Evolutionary conservation across 495 filamentous ascomycete genomes (phyloP).

Genomic region (Parachaetomium inaequale): DNA sequence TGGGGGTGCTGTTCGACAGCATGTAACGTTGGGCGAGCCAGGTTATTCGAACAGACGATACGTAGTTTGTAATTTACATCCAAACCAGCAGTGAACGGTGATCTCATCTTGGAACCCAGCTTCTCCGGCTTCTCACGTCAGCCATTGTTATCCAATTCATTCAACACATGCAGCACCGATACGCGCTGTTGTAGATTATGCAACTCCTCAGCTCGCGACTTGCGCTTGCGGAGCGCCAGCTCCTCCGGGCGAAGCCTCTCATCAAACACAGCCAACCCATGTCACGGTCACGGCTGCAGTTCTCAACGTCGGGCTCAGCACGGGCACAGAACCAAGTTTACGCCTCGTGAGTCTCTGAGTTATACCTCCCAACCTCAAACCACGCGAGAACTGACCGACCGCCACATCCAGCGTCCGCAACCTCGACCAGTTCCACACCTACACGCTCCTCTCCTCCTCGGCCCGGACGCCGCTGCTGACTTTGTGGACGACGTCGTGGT

Average conservation of each 20-base stretch:
- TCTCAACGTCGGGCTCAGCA: slow-evolving; percentile 31
- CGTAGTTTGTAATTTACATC: not conserved
- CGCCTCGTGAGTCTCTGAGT: slow-evolving; percentile 36
- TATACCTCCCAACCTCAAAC: not conserved
- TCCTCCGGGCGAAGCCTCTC: not conserved
- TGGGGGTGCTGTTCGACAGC: not conserved
- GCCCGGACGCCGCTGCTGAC: slow-evolving; percentile 59
- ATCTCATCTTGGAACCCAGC: not conserved
- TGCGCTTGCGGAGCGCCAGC: not conserved
- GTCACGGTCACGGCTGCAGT: slow-evolving; percentile 19
- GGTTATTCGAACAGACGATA: not conserved
- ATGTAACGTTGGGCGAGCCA: not conserved
- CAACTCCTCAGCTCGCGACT: not conserved
- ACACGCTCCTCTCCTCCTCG: slow-evolving; percentile 57
- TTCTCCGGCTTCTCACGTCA: not conserved
- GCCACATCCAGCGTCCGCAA: slow-evolving; percentile 50
- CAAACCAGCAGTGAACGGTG: not conserved
- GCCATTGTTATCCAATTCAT: not conserved
- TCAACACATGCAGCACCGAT: not conserved
- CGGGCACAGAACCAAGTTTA: slow-evolving; percentile 46
- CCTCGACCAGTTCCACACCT: slow-evolving; percentile 57
- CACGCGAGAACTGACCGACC: not conserved
- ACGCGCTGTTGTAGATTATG: not conserved
- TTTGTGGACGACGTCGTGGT: slow-evolving; percentile 67
- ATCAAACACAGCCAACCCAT: slow-evolving; percentile 1